Evolutionary conservation across 2,329 filamentous ascomycete species (phyloP).

Genomic region (Apiospora sp.): DNA sequence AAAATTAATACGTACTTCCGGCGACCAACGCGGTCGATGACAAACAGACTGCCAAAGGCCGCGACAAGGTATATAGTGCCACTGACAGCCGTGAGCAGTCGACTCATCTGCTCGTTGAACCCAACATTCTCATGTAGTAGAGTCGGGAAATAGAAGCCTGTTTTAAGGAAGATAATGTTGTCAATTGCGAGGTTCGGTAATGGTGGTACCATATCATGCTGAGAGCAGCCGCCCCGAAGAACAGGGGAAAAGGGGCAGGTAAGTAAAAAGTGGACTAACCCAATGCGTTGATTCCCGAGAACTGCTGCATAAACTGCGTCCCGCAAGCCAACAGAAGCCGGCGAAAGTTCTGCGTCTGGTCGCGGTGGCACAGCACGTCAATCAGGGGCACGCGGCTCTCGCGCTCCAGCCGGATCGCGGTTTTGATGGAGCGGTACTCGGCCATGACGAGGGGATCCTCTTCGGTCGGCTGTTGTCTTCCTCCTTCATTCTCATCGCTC

Average conservation of each 20-base stretch:
- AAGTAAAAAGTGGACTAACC: slow-evolving; percentile 27
- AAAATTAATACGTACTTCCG: slow-evolving; percentile 42
- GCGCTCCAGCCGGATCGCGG: slow-evolving; percentile 46
- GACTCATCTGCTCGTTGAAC: slow-evolving; percentile 56
- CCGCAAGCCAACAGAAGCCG: slow-evolving; percentile 51
- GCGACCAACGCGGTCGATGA: slow-evolving; percentile 50
- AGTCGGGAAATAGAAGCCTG: slow-evolving; percentile 58
- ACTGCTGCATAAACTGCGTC: slow-evolving; percentile 58
- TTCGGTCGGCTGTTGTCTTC: not conserved
- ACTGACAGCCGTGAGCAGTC: slow-evolving; percentile 63
- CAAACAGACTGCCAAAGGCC: slow-evolving; percentile 47
- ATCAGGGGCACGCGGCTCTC: slow-evolving; percentile 41
- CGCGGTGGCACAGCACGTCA: slow-evolving; percentile 46
- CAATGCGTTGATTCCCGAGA: slow-evolving; percentile 52
- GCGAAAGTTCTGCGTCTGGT: slow-evolving; percentile 48
- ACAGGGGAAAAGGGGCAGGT: not conserved
- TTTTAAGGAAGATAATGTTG: not conserved
- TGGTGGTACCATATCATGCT: no score
- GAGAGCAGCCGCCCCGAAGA: not conserved
- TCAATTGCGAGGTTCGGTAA: not conserved
- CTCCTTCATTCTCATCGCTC: slow-evolving; percentile 20
- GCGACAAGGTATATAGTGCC: slow-evolving; percentile 48
- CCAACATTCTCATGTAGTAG: slow-evolving; percentile 64
- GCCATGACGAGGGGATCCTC: slow-evolving; percentile 38
- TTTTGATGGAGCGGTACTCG: slow-evolving; percentile 47